Conservation (phyloP, 257 asterid genomes). For the Gentiana straminea region DNA sequence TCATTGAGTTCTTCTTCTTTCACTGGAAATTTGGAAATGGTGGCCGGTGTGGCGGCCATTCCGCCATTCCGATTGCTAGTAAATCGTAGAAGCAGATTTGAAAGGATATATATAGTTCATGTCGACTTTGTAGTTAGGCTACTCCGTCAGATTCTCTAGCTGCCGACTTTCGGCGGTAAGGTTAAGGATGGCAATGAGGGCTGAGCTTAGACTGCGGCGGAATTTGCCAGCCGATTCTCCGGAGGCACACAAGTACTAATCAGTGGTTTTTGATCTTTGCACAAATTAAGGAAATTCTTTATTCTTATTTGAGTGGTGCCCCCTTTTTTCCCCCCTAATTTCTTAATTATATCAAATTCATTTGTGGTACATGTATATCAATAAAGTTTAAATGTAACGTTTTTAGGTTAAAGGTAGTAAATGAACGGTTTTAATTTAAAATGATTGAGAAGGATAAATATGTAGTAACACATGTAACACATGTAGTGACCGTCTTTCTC, state of each 20-base stretch:
- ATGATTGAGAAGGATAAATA: too few relatives aligned
- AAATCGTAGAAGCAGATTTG: slow-evolving; percentile 16
- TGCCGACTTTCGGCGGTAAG: background rate
- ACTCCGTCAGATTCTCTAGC: slow-evolving; percentile 5
- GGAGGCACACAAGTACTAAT: background rate
- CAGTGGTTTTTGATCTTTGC: background rate
- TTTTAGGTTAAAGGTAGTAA: background rate
- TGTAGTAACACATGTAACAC: too few relatives aligned
- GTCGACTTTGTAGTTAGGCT: slow-evolving; percentile 7
- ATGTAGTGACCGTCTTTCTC: too few relatives aligned
- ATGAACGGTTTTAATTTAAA: too few relatives aligned
- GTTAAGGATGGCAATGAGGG: background rate
- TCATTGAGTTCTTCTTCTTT: slow-evolving; percentile 18
- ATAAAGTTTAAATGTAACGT: too few relatives aligned
- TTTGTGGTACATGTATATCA: too few relatives aligned
- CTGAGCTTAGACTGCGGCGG: slow-evolving; percentile 13
- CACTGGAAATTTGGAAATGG: slow-evolving; percentile 20
- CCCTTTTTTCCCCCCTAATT: too few relatives aligned
- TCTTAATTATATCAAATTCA: too few relatives aligned
- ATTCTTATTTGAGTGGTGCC: too few relatives aligned
- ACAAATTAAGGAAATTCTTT: too few relatives aligned
- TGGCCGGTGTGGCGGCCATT: slow-evolving; percentile 16
- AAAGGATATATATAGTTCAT: slow-evolving; percentile 19
- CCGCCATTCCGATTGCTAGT: slow-evolving; percentile 29
- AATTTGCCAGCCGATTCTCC: slow-evolving; percentile 1